Base-by-base conservation (phyloP, 371 early-diverging fungal species). In the Nosema bombycis region DNA sequence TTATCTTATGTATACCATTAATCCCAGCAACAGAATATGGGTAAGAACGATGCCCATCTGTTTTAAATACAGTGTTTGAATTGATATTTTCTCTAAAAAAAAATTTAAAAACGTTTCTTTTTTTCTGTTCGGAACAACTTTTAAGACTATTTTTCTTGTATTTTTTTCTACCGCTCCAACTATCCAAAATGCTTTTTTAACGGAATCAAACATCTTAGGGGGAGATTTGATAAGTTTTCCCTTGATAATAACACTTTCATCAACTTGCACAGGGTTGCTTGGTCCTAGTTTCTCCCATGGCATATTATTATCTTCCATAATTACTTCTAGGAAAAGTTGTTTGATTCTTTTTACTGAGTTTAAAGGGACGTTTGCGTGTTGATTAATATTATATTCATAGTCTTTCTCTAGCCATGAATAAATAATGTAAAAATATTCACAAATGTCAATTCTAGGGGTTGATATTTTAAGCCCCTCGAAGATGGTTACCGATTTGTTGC, bases 291-390 rank as follows among this genome's bases (percentile, higher is more conserved):
- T 30, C 1, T 26, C 32, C 30, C 64, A 18, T 30, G 30, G 34
- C 30, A 28, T 64, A 10, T 28, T 33, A 12, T 33, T 30, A 15
- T 30, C 15, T 15, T 64, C 30, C 64, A 26, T 30, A 64, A 28
- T 64, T 26, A 28, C 28, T 30, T 64, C 6, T 28, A 64, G 21
- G 14, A 64, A 26, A 10, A 10, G 2, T 30, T 30, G 15, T 64
- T 64, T 64, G 15, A 64, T 64, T 64, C 64, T 64, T n/a, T 64
- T 64, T 6, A 64, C 30, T 12, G 64, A 30, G 30, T 46, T 64
- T 64, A 60, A n/a, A 60, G 60, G 26, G 4, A 60, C 60, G 4
- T 12, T n/a, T n/a, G 60, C 4, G 26, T 60, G 15, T 60, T 64
- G 3, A n/a, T 2, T 10, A 15, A 64, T 64, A n/a, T 64, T 64